Percentiles rank a stretch among this genome's conserved stretches.
These are phyloP conservation scores for Beta lomatogona DNA, from an alignment of 179 eudicot species.

Conservation along the genomic window DNA sequence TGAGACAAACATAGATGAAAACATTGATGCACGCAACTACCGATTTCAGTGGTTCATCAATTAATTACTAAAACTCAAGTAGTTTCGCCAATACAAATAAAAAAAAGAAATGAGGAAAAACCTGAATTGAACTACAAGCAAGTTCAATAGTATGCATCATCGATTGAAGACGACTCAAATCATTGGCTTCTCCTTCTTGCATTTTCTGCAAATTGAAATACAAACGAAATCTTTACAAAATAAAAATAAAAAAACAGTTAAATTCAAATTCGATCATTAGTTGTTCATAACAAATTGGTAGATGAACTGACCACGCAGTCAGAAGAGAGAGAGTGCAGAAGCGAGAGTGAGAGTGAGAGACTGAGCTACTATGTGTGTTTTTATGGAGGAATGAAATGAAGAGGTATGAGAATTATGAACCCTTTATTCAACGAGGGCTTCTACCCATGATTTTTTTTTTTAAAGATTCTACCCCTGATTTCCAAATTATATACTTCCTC, in stretches of 20 bases:
- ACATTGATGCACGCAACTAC: background rate
- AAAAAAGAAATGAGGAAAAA: conserved; percentile 10
- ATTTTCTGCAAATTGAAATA: conserved; percentile 22
- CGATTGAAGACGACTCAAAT: conserved; percentile 77
- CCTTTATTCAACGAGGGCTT: too few species aligned
- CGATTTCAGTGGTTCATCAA: background rate
- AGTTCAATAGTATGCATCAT: conserved; percentile 75
- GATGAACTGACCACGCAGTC: background rate
- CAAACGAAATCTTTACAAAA: background rate
- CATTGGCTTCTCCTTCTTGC: conserved; percentile 41
- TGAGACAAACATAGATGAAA: background rate
- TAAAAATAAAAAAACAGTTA: background rate
- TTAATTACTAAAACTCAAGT: too few species aligned
- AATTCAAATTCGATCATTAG: background rate
- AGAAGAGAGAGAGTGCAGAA: background rate
- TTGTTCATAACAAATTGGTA: background rate
- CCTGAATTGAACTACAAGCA: conserved; percentile 95
- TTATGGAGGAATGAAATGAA: too few species aligned
- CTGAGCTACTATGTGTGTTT: too few species aligned
- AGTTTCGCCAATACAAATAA: background rate
- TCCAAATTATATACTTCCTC: too few species aligned
- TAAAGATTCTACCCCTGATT: too few species aligned
- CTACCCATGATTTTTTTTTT: too few species aligned
- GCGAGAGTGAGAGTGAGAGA: too few species aligned
- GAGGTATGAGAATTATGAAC: too few species aligned